phyloP scores from a whole-genome alignment of 2,329 filamentous ascomycete species.

The Colletotrichum sp. region DNA sequence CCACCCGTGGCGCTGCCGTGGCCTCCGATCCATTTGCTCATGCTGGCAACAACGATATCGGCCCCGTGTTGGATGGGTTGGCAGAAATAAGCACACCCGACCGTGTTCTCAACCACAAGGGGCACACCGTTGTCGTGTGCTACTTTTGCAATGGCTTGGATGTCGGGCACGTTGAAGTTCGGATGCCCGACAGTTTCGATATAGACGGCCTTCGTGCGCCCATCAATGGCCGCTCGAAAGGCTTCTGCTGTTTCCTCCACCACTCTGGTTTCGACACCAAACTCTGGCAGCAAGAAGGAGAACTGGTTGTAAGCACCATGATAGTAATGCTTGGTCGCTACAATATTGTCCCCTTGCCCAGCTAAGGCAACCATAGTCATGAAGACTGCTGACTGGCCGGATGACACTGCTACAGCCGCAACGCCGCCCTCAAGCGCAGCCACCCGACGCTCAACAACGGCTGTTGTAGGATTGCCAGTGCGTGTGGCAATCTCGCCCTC shows the following conservation, averaged over 20 bases:
- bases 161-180: background rate
- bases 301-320: background rate
- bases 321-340: background rate
- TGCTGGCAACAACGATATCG: slow-evolving; percentile 75
- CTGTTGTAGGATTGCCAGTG: background rate
- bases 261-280: background rate
- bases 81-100: slow-evolving; percentile 70
- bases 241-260: background rate
- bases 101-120: slow-evolving; percentile 45
- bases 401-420: background rate
- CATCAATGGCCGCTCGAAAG: background rate
- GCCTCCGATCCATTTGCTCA: slow-evolving; percentile 77
- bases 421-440: background rate
- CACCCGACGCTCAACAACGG: background rate
- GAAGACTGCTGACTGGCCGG: background rate
- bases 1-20: slow-evolving; percentile 76
- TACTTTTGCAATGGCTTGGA: background rate
- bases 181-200: background rate
- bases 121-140: background rate
- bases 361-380: background rate
- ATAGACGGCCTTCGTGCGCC: background rate
- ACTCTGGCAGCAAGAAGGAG: background rate
- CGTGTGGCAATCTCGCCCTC: background rate
- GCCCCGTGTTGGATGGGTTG: slow-evolving; percentile 72
- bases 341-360: background rate